A percentile compares a stretch with the other conserved stretches of the same genome.
Evolutionary conservation across 2,329 filamentous ascomycete genomes (phyloP).

Genomic region (Gaeumannomyces tritici): DNA sequence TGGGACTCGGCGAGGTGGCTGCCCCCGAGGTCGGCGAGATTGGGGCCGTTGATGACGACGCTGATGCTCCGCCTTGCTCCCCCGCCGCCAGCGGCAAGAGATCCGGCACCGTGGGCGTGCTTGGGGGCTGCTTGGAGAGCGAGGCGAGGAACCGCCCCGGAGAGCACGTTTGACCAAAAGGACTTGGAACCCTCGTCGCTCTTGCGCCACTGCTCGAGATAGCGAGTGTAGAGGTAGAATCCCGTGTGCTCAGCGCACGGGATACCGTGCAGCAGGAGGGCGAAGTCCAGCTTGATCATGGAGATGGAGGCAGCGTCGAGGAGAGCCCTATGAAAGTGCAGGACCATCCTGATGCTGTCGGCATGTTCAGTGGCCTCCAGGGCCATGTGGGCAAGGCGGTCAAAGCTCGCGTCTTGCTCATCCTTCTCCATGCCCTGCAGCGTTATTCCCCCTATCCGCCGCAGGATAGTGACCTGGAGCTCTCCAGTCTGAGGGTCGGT

Average conservation of each 20-base stretch:
- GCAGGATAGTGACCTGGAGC: neutral
- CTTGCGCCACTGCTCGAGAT: neutral
- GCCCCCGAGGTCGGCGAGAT: no score
- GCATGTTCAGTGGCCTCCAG: neutral
- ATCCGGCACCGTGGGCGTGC: slow-evolving; percentile 3
- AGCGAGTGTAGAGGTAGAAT: neutral
- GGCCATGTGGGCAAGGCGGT: neutral
- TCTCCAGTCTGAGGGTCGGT: neutral
- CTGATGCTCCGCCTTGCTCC: neutral
- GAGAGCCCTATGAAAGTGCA: neutral
- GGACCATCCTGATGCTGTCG: neutral
- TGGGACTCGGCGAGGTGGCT: slow-evolving; percentile 3
- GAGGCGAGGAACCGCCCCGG: neutral
- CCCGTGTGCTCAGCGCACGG: neutral
- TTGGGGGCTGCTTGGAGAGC: slow-evolving; percentile 2
- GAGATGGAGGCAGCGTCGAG: neutral
- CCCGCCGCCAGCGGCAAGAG: neutral
- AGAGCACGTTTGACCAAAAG: neutral
- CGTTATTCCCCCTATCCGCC: neutral
- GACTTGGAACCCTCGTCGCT: neutral
- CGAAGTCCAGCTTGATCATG: neutral
- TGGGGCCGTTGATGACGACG: no score
- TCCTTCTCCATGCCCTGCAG: neutral
- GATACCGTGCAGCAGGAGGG: neutral
- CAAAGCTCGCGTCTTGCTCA: neutral